Evolutionary conservation across 257 asterid species (phyloP), one percentile per base, ranked within the genome.

Genomic region (Primulina tabacum): DNA sequence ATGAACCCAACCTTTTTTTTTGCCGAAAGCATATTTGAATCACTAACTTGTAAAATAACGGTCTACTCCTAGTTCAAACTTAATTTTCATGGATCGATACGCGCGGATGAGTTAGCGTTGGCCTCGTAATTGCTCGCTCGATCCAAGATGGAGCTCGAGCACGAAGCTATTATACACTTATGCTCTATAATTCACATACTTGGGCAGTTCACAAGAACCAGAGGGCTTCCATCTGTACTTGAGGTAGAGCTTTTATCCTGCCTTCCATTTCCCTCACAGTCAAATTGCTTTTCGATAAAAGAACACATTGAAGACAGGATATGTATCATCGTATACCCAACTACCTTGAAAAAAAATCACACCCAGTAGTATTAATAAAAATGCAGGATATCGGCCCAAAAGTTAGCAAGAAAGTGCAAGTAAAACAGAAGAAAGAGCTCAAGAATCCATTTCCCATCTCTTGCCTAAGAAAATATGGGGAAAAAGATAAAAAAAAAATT

Each of bases 161-260:
- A 28, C 8, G 43, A 35, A 35, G 43, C 3, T 35, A 28, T 33
- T 2, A 40, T 40, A 40, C 10, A 40, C 14, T 40, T 40, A 7
- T 40, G 14, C n/a, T 30, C 4, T 30, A 33, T 24, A 0, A 26
- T 2, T 33, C 38, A 68, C 83, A 6, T 74, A 87, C 92, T 71
- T 79, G 59, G 92, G 89, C 64, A 89, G 80, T 43, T 82, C 79
- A 57, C 96, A 89, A 47, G 56, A 47, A 6, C 65, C 73, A 62
- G 0, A 69, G 28, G 97, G 97, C 86, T 79, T 84, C 97, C 93
- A 88, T 79, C 67, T 83, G 67, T 83, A 90, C 69, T 83, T 84
- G 62, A 84, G 87, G 79, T 86, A 90, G 62, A 76, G 77, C 16
- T n/a, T n/a, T 73, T 71, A 53, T 90, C 97, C 5, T 84, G 78